These are phyloP conservation scores for Venturia asperata DNA, from an alignment of 2,329 filamentous ascomycete species.

Conservation along the genomic window DNA sequence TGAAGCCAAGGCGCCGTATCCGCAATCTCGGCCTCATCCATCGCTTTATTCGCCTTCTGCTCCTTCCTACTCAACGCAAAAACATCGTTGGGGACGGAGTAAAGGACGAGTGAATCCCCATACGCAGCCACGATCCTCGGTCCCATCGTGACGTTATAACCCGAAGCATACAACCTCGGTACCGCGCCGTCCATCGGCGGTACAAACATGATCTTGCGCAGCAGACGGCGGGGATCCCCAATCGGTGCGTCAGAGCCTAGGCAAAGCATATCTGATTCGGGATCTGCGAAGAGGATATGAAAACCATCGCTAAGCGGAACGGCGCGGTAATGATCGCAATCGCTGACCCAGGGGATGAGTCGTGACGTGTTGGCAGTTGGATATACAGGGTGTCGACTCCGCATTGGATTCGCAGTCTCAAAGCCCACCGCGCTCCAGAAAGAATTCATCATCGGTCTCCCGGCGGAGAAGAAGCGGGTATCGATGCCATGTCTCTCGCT, in stretches of 20 bases:
- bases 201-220: slow-evolving; percentile 52
- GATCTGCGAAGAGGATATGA: slow-evolving; percentile 59
- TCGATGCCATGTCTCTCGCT: slow-evolving; percentile 27
- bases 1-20: not conserved
- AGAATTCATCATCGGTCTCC: not conserved
- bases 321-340: slow-evolving; percentile 53
- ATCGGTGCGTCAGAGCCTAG: slow-evolving; percentile 56
- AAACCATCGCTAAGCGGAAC: slow-evolving; percentile 58
- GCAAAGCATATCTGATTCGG: slow-evolving; percentile 48
- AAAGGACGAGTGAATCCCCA: slow-evolving; percentile 48
- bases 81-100: slow-evolving; percentile 53
- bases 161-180: slow-evolving; percentile 50
- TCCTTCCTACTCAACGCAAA: slow-evolving; percentile 38
- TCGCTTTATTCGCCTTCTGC: slow-evolving; percentile 22
- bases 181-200: slow-evolving; percentile 30
- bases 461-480: slow-evolving; percentile 24
- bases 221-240: slow-evolving; percentile 49
- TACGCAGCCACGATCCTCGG: slow-evolving; percentile 54
- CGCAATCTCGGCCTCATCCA: not conserved
- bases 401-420: not conserved
- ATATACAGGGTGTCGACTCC: not conserved
- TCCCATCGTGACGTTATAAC: slow-evolving; percentile 51
- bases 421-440: slow-evolving; percentile 12
- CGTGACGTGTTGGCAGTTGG: slow-evolving; percentile 29
- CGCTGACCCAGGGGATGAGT: slow-evolving; percentile 1